phyloP scores from a whole-genome alignment of 768 basidiomycete species.

The Leucosporidium yakuticum region DNA sequence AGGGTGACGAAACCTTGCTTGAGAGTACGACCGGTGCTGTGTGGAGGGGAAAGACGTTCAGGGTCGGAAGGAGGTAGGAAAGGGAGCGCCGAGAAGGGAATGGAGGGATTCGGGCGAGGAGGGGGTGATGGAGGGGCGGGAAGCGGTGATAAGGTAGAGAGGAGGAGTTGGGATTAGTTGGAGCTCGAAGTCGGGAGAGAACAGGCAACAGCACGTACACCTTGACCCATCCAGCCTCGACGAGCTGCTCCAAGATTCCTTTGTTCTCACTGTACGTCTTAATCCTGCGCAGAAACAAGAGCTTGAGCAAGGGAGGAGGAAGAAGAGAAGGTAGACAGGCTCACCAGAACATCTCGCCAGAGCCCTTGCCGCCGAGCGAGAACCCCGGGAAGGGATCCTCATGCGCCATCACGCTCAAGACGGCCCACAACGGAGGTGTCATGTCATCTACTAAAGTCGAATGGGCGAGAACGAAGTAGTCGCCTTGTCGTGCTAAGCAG shows the following conservation, averaged over 20 bases:
- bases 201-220: neutral
- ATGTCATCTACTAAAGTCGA: conserved; percentile 66
- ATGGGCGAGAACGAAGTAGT: neutral
- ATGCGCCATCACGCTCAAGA: conserved; percentile 12
- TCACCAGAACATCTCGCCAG: conserved; percentile 19
- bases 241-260: conserved; percentile 22
- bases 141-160: neutral
- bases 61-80: no score
- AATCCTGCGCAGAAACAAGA: conserved; percentile 20
- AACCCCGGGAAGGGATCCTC: conserved; percentile 26
- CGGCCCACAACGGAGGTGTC: conserved; percentile 57
- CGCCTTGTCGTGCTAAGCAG: neutral
- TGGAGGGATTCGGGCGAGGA: no score
- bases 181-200: no score
- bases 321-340: no score
- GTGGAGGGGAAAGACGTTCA: neutral
- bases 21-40: conserved; percentile 21
- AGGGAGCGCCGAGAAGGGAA: no score
- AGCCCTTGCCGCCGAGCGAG: conserved; percentile 1
- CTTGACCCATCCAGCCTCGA: conserved; percentile 19
- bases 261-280: conserved; percentile 36
- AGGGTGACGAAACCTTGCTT: conserved; percentile 31
- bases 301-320: neutral
- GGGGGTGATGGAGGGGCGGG: neutral
- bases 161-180: no score